Base-by-base conservation (phyloP, 2,329 filamentous ascomycete species). In the Ramularia endophylla region DNA sequence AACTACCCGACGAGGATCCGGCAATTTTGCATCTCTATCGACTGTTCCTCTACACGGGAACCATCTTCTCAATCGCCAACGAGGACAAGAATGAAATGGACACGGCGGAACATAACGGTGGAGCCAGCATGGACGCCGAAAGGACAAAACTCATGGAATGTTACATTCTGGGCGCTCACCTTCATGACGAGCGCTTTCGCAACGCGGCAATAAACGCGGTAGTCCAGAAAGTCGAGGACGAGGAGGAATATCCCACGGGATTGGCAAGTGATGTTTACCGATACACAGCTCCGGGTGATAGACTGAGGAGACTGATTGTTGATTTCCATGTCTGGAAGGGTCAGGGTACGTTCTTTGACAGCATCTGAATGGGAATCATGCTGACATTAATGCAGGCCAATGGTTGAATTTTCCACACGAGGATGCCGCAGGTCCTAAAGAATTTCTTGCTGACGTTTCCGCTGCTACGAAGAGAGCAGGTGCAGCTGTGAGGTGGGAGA, bases 111-210 rank as follows among this genome's bases (percentile, higher is more conserved):
- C 11, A 6, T 11, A 25, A 25, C 22, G 6, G 11, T 11, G 22
- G 22, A 6, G 22, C 22, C 11, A 6, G 6, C 22, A 25, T 25
- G 22, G 52, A 55, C 17, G 27, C 30, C 5, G 54, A 57, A 29
- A 55, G 48, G 54, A 30, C 34, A 5, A 36, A 38, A 2, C 44
- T 60, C 1, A 44, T 44, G 2, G 36, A 46, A 3, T 34, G 48
- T n/a, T 60, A 59, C 42, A 19, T 54, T 9, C 40, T 63, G 1
- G 59, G 52, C 4, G 43, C 47, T 3, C 40, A 48, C 19, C 13
- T 59, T 2, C 32, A 41, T 5, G 58, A 61, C 28, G 46, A 52
- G 17, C 36, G 32, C 3, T 59, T 58, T 44, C 50, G 43, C 16
- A 59, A 61, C 30, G 43, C 42, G 2, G 41, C 54, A 2, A 34